Evolutionary conservation across 495 filamentous ascomycete genomes (phyloP).

Genomic region (Chlorociboria aeruginascens): DNA sequence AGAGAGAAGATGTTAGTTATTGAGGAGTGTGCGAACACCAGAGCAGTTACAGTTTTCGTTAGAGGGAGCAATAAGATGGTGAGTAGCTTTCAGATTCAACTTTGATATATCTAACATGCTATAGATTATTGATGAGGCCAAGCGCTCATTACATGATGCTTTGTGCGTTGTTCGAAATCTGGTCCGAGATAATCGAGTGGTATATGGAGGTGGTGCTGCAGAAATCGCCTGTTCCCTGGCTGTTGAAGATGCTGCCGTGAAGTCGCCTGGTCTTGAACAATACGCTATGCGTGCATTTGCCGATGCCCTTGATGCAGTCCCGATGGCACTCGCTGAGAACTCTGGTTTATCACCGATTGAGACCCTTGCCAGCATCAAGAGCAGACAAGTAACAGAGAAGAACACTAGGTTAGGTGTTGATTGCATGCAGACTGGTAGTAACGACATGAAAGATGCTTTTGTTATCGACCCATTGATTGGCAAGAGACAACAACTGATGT

Average conservation of each 20-base stretch:
- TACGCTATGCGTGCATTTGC: constrained; percentile 98
- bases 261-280: constrained; percentile 92
- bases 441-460: constrained; percentile 94
- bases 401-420: constrained; percentile 82
- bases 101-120: constrained; percentile 14
- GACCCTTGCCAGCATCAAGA: constrained; percentile 89
- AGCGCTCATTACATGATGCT: constrained; percentile 92
- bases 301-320: constrained; percentile 86
- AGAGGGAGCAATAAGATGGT: constrained; percentile 99
- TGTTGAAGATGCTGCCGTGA: constrained; percentile 88
- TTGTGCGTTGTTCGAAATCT: constrained; percentile 96
- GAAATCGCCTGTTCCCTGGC: constrained; percentile 97
- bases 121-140: constrained; percentile 97
- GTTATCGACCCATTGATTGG: constrained; percentile 97
- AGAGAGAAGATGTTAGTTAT: constrained; percentile 99
- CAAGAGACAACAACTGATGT: constrained; percentile 89
- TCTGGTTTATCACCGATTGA: constrained; percentile 92
- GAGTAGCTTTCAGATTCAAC: constrained; percentile 12
- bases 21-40: constrained; percentile 96
- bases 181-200: constrained; percentile 89
- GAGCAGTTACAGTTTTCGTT: constrained; percentile 92
- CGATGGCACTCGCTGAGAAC: constrained; percentile 97
- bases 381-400: constrained; percentile 84
- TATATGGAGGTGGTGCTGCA: constrained; percentile 96
- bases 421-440: constrained; percentile 90